Evolutionary conservation across 768 basidiomycete species (phyloP), one percentile per base, ranked within the genome.

Genomic region (Mycena chlorophos): DNA sequence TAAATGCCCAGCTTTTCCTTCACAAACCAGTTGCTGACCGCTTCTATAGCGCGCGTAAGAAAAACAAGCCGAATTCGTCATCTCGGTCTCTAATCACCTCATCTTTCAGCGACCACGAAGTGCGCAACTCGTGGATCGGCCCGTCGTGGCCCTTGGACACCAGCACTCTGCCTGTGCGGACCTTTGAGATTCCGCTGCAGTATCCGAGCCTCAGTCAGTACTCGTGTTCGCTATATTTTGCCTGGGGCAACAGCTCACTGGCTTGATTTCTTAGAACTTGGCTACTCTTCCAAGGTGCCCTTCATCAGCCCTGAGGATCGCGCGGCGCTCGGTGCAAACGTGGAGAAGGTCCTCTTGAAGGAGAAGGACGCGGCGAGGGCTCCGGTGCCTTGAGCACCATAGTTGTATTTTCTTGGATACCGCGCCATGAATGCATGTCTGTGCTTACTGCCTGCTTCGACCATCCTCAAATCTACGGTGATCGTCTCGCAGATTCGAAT

Each of bases 311-410:
- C 85, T n/a, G 86, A 89, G 34, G 82, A 88, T 51, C 80, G 86
- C 45, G 77, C 76, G 52, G 80, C 75, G 51, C 71, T 86, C 1
- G 89, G 88, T 3, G 77, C 76, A 0, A 81, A 81, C 20, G 73
- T 90, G 2, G 89, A 90, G 64, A 68, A 74, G 23, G 71, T 84
- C 29, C 74, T 90, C 37, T 72, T 67, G 47, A 67, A 73, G 3
- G 88, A 91, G 70, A 83, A 84, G 62, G 84, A 86, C 55, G 89
- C 89, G 28, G 89, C 85, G 0, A 75, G 76, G 31, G 86, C 88
- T 3, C 87, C 87, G 40, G 54, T 57, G 5, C 56, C 62, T 58
- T 69, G 62, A 62, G 17, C 29, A 50, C 6, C 17, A 34, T 17
- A 8, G 31, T 34, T 17, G 17, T 34, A 8, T 34, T 34, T 34